A percentile compares a stretch with the other conserved stretches of the same genome.
Evolutionary conservation across 345 rosid species (phyloP).

Genomic region (Theobroma cacao): DNA sequence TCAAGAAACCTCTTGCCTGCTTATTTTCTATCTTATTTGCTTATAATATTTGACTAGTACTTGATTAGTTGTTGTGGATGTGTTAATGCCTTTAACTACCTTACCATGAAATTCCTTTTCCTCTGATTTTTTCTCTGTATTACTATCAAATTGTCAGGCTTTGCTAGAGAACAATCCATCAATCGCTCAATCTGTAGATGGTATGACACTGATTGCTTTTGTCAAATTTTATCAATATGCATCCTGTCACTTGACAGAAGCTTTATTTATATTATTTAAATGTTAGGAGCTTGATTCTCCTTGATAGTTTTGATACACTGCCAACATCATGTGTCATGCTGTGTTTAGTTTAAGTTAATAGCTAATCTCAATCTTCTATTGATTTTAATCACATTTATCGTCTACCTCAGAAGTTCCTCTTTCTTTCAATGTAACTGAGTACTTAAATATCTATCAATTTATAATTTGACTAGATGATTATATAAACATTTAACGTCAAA

Average conservation of each 20-base stretch:
- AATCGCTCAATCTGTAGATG: conserved; percentile 52
- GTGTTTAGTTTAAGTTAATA: neutral
- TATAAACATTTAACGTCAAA: neutral
- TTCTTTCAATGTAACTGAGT: neutral
- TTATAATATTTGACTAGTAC: neutral
- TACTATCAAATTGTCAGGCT: conserved; percentile 45
- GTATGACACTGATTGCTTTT: conserved; percentile 34
- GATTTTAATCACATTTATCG: neutral
- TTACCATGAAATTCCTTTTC: neutral
- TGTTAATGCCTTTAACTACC: neutral
- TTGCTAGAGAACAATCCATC: conserved; percentile 76
- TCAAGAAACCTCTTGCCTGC: neutral
- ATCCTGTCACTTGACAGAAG: neutral
- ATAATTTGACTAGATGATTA: neutral
- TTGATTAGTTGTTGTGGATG: conserved; percentile 3
- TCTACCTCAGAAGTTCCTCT: neutral
- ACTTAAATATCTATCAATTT: neutral
- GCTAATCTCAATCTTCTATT: neutral
- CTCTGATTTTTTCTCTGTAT: neutral
- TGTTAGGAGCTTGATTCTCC: neutral
- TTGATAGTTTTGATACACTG: neutral
- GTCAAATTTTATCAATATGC: conserved; percentile 4
- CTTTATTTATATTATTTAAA: neutral
- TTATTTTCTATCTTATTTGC: neutral
- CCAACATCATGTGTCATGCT: neutral